Evolutionary conservation across 257 asterid species (phyloP), one percentile per base, ranked within the genome.

Genomic region (Lavandula angustifolia): DNA sequence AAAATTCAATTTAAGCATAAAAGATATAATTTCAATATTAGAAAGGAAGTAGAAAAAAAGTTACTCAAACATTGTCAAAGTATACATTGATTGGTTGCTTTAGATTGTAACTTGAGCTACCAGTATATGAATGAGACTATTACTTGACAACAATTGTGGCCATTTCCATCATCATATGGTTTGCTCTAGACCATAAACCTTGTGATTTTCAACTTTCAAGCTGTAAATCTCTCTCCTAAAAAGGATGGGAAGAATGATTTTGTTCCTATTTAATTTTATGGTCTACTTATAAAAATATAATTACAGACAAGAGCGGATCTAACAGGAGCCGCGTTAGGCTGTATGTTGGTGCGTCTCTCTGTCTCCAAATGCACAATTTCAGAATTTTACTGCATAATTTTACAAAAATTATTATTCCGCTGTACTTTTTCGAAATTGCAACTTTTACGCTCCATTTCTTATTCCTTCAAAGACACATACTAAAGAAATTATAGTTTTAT

Each of bases 31-130:
- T 40, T 1, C 4, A 2, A 43, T 3, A 31, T 12, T 9, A 17
- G 44, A 40, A 10, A 61, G 18, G 22, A 52, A 29, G 58, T 57
- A 57, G 4, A 1, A 32, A 3, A 16, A 37, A 50, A 38, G 61
- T 51, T 38, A 6, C n/a, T 42, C 5, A 54, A 7, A 42, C 8
- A 40, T 9, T 37, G 50, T 11, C 7, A 41, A 6, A 9, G 5
- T 35, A 54, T 3, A 8, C 4, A 44, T 1, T 57, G 38, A 57
- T 18, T 68, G 66, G 60, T 68, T 68, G 60, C 66, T 57, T 68
- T 68, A 48, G 49, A 68, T 68, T 68, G 73, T 68, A 48, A 47
- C 50, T 47, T 57, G 57, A 11, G 51, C 16, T 57, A 57, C 60
- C 59, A 18, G 73, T 68, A 11, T 31, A 18, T 37, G 22, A 5